These are phyloP conservation scores for Fusarium sp. DNA, from an alignment of 2,329 filamentous ascomycete species.

Conservation along the genomic window DNA sequence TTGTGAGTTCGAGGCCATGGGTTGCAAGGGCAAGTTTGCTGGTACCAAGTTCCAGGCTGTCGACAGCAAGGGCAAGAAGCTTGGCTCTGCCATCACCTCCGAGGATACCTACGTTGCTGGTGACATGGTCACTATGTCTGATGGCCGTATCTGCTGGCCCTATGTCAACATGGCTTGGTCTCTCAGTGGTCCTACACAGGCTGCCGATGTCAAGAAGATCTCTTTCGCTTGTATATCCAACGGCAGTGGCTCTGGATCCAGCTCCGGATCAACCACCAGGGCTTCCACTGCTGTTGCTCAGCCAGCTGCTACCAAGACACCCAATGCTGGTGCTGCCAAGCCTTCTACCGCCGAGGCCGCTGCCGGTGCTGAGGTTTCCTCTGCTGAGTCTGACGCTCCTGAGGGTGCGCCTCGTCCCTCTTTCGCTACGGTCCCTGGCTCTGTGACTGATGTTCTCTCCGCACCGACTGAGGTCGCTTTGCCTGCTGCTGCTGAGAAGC, in stretches of 20 bases:
- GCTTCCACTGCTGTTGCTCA: constrained; percentile 8
- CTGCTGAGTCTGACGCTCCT: background rate
- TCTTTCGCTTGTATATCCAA: constrained; percentile 59
- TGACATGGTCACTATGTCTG: constrained; percentile 68
- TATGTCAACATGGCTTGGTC: constrained; percentile 65
- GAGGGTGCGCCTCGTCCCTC: constrained; percentile 32
- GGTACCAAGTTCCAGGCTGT: constrained; percentile 69
- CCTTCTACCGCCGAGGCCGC: constrained; percentile 5
- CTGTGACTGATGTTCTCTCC: constrained; percentile 26
- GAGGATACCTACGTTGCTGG: constrained; percentile 66
- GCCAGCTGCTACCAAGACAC: constrained; percentile 18
- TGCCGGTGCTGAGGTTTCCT: background rate
- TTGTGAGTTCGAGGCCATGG: constrained; percentile 66
- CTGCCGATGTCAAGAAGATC: constrained; percentile 50
- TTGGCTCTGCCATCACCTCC: constrained; percentile 59
- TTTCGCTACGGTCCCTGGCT: constrained; percentile 15
- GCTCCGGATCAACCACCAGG: background rate
- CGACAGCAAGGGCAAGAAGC: constrained; percentile 57
- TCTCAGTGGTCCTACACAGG: constrained; percentile 36
- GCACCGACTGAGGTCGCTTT: background rate
- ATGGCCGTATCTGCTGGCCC: constrained; percentile 68
- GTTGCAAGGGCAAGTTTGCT: constrained; percentile 65
- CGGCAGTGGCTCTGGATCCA: constrained; percentile 15
- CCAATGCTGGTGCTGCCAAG: constrained; percentile 6
- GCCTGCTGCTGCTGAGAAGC: background rate